phyloP scores from a whole-genome alignment of 148 eudicot genomes.

The Cornus kousa region DNA sequence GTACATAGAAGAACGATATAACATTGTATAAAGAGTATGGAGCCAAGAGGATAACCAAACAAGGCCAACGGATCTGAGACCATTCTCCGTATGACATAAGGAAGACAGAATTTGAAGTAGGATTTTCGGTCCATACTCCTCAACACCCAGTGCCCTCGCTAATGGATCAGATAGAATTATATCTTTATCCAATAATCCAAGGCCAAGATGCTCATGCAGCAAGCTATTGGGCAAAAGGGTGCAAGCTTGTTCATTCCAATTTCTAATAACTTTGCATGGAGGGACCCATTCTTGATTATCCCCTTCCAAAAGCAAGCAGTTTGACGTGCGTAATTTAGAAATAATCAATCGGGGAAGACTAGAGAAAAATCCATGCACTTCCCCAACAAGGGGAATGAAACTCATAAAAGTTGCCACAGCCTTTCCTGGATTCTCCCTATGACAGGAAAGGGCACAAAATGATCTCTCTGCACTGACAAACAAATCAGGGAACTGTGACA shows the following conservation, averaged over 20 bases:
- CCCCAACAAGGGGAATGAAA: constrained; percentile 89
- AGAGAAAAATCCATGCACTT: constrained; percentile 91
- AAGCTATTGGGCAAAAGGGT: constrained; percentile 61
- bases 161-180: constrained; percentile 64
- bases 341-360: constrained; percentile 80
- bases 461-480: constrained; percentile 73
- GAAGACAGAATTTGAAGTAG: constrained; percentile 65
- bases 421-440: constrained; percentile 58
- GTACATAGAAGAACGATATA: constrained; percentile 38
- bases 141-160: constrained; percentile 77
- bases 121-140: constrained; percentile 76
- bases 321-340: constrained; percentile 74
- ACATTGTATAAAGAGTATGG: constrained; percentile 57
- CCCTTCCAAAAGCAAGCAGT: constrained; percentile 83
- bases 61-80: constrained; percentile 61
- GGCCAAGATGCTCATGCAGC: constrained; percentile 71
- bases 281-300: constrained; percentile 66
- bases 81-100: constrained; percentile 48
- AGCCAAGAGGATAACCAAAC: constrained; percentile 71
- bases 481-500: constrained; percentile 80
- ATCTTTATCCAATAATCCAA: constrained; percentile 67
- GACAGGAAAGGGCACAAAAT: constrained; percentile 76
- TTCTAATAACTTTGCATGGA: constrained; percentile 83
- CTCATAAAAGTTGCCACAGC: constrained; percentile 80
- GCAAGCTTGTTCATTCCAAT: constrained; percentile 69